Evolutionary conservation across 148 eudicot genomes (phyloP), one percentile per base, ranked within the genome.

Genomic region (Pouteria glomerata): DNA sequence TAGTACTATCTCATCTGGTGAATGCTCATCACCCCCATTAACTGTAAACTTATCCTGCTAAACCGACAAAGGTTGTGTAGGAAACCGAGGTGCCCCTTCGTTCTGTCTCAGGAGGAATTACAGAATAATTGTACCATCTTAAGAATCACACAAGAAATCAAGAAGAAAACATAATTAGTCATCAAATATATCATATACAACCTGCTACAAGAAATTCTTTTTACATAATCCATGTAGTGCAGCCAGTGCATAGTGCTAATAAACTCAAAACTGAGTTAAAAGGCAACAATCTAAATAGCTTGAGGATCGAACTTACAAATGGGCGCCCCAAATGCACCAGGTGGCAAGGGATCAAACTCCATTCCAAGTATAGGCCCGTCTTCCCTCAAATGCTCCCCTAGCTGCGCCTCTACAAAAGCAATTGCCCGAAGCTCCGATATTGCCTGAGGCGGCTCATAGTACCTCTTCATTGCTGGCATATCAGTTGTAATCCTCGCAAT

Each of bases 341-440:
- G 98, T 52, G 98, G 98, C 87, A 94, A 77, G 57, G 97, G 93
- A 86, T 94, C 98, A 87, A 94, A 94, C 84, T 94, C 98, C 87
- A 91, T 82, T 66, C 98, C 98, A 69, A 94, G 88, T 60, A 91
- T 87, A 26, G 98, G 98, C 10, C 93, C 97, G 45, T 94, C 98
- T 64, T 91, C 90, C 80, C 98, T 86, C 76, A 94, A 77, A 39
- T 81, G 82, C 75, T 87, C 98, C 68, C 98, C 98, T 71, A 94
- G 80, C 81, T 94, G 98, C 4, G 90, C 88, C 76, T 91, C 98
- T 19, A 94, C 89, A 66, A 80, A 89, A 8, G 81, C 79, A 85
- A 94, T 86, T 48, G 90, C 93, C 66, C 87, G 83, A 53, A 78
- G 82, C 85, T 91, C 97, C 1, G 77, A 76, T 53, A 78, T 64